Base-by-base conservation (phyloP, 306 rosid species). In the Inga oerstediana region DNA sequence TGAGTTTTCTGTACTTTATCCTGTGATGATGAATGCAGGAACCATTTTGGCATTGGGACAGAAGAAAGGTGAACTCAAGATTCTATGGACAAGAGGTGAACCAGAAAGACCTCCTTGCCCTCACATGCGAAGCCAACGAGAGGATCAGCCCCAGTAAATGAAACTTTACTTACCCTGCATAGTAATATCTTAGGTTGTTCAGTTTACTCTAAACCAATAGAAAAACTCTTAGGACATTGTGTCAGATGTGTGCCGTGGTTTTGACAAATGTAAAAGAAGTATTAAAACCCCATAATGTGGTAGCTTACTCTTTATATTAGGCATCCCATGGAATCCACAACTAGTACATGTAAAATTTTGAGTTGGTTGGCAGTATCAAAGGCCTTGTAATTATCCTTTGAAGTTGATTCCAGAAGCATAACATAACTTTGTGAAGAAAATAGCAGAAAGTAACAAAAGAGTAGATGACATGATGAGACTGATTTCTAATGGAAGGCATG, bases 21-120 rank as follows among this genome's bases (percentile, higher is more conserved):
- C 12, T 86, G 74, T 66, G 71, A 49, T 74, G 45, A 35, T 81
- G 70, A 70, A 68, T 82, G 90, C 87, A 95, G 99, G 99, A 58
- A 92, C 99, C 13, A 84, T 95, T 86, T 87, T 95, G 88, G 88
- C 98, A 59, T 67, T 95, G 91, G 99, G 93, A 87, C 91, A 91
- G 87, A 93, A 85, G 89, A 91, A 97, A 87, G 97, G 99, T 43
- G 99, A 96, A 82, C 92, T 96, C 22, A 84, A 88, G 85, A 78
- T 87, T 76, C 89, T 96, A 52, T 96, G 99, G 99, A 86, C 97
- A 70, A 92, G 94, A 87, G 99, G 99, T 73, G 90, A 87, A 74
- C 98, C 98, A 22, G 94, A 90, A 82, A 85, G 97, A 85, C 87
- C 87, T 48, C 87, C 87, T 54, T 96, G 99, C 77, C 96, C 97